phyloP scores from a whole-genome alignment of 176 grass and related monocot genomes.

The Urochloa ruziziensis region DNA sequence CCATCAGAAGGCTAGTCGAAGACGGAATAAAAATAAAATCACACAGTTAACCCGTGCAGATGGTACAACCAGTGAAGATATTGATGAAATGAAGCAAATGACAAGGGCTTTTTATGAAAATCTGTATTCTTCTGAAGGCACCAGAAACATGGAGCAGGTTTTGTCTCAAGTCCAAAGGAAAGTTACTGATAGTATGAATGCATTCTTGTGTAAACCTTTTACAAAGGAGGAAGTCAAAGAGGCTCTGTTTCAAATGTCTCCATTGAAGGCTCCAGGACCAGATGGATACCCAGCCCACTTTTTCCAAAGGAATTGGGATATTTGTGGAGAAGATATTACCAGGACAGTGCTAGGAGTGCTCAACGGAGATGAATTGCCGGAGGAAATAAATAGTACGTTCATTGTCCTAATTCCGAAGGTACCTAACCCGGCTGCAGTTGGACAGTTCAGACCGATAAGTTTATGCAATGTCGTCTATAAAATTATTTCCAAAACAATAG shows the following conservation, averaged over 20 bases:
- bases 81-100: not conserved
- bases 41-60: not conserved
- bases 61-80: not conserved
- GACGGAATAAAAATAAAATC: not conserved
- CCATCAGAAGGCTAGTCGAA: not conserved
- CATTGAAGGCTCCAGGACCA: not conserved
- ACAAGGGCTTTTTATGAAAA: not conserved
- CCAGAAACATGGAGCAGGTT: not conserved
- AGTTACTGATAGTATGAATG: not conserved
- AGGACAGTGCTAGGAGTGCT: not conserved
- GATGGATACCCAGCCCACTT: not conserved
- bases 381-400: not conserved
- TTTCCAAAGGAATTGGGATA: not conserved
- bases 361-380: not conserved
- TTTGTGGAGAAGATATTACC: not conserved
- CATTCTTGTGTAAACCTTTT: not conserved
- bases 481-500: not conserved
- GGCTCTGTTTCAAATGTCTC: not conserved
- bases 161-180: not conserved
- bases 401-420: not conserved
- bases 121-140: not conserved
- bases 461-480: not conserved
- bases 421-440: not conserved
- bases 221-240: not conserved
- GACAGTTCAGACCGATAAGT: not conserved